Evolutionary conservation across 2,329 filamentous ascomycete genomes (phyloP).

Genomic region (Zasmidium angulare): DNA sequence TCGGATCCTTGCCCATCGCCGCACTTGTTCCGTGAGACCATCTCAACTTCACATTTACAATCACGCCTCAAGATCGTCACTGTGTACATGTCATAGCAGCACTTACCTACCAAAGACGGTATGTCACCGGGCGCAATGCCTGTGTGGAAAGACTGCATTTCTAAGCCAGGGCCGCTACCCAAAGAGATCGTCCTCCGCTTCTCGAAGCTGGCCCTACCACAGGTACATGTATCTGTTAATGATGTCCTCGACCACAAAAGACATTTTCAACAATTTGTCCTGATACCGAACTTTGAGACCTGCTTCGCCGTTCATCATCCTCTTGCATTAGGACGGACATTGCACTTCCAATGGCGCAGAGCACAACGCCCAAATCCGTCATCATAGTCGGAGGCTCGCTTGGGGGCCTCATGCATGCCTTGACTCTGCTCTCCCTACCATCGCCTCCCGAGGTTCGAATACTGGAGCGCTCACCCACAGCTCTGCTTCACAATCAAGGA

Average conservation of each 20-base stretch:
- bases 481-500: conserved; percentile 49
- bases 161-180: not conserved
- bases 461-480: conserved; percentile 45
- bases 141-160: not conserved
- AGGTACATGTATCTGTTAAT: not conserved
- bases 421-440: conserved; percentile 26
- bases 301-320: too few relatives aligned
- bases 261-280: too few relatives aligned
- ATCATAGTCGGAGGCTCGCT: conserved; percentile 34
- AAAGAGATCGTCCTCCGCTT: not conserved
- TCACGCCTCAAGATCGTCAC: too few relatives aligned
- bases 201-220: too few relatives aligned
- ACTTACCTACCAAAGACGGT: too few relatives aligned
- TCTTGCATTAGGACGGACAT: too few relatives aligned
- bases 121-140: too few relatives aligned
- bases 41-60: not conserved
- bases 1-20: not conserved
- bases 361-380: conserved; percentile 22
- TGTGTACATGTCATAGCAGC: too few relatives aligned
- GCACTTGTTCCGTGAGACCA: not conserved
- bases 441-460: conserved; percentile 28
- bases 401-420: conserved; percentile 30
- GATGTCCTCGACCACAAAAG: not conserved
- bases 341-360: not conserved
- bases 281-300: too few relatives aligned